Base-by-base conservation (phyloP, 164 flowering plant species). In the Aristolochia californica region DNA sequence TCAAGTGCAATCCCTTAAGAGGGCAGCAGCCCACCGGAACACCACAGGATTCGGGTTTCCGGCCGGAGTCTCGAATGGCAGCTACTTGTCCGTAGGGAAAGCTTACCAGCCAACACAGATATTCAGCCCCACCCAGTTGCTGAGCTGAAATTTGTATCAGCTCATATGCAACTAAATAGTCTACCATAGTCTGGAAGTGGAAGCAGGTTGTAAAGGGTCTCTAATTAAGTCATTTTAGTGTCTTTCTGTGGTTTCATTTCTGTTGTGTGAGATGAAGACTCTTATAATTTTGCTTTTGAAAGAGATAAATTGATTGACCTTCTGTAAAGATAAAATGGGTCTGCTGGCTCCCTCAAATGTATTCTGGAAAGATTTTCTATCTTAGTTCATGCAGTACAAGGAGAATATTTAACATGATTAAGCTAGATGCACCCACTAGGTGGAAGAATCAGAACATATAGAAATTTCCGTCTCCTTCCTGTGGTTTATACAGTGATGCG, bases 1-100 rank as follows among this genome's bases (percentile, higher is more conserved):
- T 0, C 81, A 81, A 55, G 81, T 81, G 56, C 77, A 78, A 49
- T 76, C 81, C 0, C 65, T 81, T 0, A 80, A 80, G 34, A 51
- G 66, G n/a, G 81, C 74, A 10, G 72, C 76, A 1, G 68, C 66
- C 0, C 68, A 65, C 48, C 54, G 72, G 53, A 44, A 66, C 1
- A 52, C 68, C 3, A 23, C 61, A 1, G 74, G 70, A 24, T 15
- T 74, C 1, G 75, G 78, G 18, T 69, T 67, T 16, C 67, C 75
- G n/a, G 72, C 61, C 26, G 55, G 69, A n/a, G 56, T 71, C 60
- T 64, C 74, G 1, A 59, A 54, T 15, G 60, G 56, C 2, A 66
- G 59, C 38, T 72, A 61, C 44, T 28, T 57, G 47, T 68, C 71
- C 4, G 20, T 62, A 34, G 65, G 60, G 4, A 79, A 67, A 65